phyloP scores from a whole-genome alignment of 2,329 filamentous ascomycete genomes.

The Ophiostoma triangulosporum region DNA sequence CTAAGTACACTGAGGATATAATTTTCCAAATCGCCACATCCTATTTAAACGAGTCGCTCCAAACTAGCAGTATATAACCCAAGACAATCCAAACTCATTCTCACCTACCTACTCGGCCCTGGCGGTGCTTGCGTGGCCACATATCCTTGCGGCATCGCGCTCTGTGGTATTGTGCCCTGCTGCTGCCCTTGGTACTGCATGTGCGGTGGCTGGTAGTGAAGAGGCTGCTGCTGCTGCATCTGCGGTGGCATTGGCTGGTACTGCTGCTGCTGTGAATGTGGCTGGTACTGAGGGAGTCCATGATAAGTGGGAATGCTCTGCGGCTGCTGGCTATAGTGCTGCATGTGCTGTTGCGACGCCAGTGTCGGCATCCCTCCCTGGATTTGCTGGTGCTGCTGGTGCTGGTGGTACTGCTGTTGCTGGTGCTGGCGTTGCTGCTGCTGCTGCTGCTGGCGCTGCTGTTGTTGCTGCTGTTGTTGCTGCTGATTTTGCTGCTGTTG shows the following conservation, averaged over 20 bases:
- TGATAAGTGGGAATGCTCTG: constrained; percentile 15
- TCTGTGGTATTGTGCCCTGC: constrained; percentile 6
- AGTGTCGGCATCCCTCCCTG: background rate
- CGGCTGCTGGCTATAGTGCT: constrained; percentile 1
- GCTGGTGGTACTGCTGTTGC: constrained; percentile 11
- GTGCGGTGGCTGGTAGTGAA: background rate
- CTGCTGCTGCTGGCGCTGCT: background rate
- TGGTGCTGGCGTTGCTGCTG: constrained; percentile 9
- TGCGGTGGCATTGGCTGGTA: constrained; percentile 3
- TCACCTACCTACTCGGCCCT: background rate
- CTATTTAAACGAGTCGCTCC: no score
- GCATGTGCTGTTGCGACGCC: background rate
- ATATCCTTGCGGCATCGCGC: constrained; percentile 1
- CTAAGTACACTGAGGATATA: no score
- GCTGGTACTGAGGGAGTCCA: constrained; percentile 17
- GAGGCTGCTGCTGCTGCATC: background rate
- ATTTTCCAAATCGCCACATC: no score
- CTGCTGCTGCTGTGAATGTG: constrained; percentile 6
- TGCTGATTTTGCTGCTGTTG: constrained; percentile 10
- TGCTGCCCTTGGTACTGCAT: constrained; percentile 9
- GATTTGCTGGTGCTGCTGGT: background rate
- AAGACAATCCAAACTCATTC: no score
- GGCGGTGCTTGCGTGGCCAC: no score
- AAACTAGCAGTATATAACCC: no score
- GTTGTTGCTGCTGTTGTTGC: constrained; percentile 1